These are phyloP conservation scores for Melampsora americana DNA, from an alignment of 1,284 basidiomycete species.

Conservation along the genomic window DNA sequence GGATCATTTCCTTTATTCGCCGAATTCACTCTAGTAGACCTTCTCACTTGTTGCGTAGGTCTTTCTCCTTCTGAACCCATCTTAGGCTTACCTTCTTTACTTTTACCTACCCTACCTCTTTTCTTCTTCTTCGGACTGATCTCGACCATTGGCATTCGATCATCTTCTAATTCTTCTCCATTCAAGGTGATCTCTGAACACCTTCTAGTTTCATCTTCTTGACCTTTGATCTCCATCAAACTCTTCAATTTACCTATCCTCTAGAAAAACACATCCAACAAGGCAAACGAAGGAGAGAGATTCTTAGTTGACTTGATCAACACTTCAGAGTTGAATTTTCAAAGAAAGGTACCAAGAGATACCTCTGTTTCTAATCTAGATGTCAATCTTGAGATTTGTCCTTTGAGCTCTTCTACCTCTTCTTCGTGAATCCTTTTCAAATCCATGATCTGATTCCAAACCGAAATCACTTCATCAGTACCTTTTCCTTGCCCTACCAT, in stretches of 20 bases:
- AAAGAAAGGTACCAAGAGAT: background rate
- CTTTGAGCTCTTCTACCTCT: background rate
- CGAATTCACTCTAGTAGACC: too few species aligned
- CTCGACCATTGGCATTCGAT: too few species aligned
- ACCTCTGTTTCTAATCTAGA: background rate
- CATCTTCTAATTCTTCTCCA: constrained; percentile 2
- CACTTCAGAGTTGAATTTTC: too few species aligned
- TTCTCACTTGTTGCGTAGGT: too few species aligned
- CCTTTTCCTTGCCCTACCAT: background rate
- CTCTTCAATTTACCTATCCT: background rate
- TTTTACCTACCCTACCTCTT: too few species aligned
- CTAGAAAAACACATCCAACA: constrained; percentile 8
- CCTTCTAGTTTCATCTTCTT: constrained; percentile 9
- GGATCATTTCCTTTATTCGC: too few species aligned
- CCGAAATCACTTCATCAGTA: background rate
- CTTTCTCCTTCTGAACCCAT: too few species aligned
- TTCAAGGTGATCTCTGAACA: constrained; percentile 25
- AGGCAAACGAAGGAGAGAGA: background rate
- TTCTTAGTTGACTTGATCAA: too few species aligned
- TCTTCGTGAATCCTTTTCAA: background rate
- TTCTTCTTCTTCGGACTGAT: too few species aligned
- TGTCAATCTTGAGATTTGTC: background rate
- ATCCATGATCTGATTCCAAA: background rate
- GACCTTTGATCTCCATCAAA: background rate
- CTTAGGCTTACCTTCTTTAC: too few species aligned